Evolutionary conservation across 2,329 filamentous ascomycete species (phyloP), one percentile per base, ranked within the genome.

Genomic region (Phialemonium atrogriseum): DNA sequence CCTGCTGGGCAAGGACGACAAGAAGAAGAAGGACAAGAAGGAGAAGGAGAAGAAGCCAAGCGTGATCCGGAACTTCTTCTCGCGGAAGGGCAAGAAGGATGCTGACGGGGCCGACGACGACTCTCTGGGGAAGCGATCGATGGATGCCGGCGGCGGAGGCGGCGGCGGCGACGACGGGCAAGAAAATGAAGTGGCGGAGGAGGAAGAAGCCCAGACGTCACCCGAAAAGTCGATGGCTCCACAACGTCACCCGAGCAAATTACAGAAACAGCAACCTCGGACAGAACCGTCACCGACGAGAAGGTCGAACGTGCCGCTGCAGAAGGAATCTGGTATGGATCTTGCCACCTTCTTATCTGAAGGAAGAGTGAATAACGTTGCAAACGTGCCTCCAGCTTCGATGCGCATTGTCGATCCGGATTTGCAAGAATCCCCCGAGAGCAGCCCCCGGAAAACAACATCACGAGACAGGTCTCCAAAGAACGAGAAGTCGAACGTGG

Each of bases 1-100:
- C 39, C 15, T 43, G 11, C 36, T 50, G 10, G 36, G 40, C 32
- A 83, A 84, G 55, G 82, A 89, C 29, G 80, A 84, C 43, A 83
- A 82, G 57, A 84, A 78, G 52, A 87, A 77, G 51, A 68, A 71
- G 39, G 82, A 88, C 39, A 79, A 77, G 45, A 68, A 84, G 31
- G 81, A 86, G 35, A 89, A 87, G 58, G 70, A 76, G 9, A 74
- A 73, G 54, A 73, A 73, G 44, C 57, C 68, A 2, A 68, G 70
- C 35, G 66, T 57, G 10, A 63, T 78, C 43, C 70, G 73, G 32
- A 73, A 67, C 47, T 68, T 78, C 54, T 78, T 78, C 52, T 77
- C 73, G 29, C 62, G 73, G 42, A 76, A 75, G 43, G 71, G 77
- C 45, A 76, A 68, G 59, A 77, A 73, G 56, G 66, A 66, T 38